These are phyloP conservation scores for Alternaria novae-zelandiae DNA, from an alignment of 2,329 filamentous ascomycete species.

Conservation along the genomic window DNA sequence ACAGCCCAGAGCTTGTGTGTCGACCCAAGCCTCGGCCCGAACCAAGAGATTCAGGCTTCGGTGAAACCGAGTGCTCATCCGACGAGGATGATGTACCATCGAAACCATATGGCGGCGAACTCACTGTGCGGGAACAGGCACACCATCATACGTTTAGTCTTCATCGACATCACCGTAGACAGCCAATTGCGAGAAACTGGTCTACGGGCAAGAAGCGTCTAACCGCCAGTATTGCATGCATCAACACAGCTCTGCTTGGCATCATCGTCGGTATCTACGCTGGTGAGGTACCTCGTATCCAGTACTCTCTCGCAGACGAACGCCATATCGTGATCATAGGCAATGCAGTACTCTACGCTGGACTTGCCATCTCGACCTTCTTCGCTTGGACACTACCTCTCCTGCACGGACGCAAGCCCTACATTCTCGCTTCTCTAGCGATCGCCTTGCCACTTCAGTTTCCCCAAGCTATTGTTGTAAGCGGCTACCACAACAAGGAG, in stretches of 20 bases:
- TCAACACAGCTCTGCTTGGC: constrained; percentile 75
- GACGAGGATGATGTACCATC: constrained; percentile 24
- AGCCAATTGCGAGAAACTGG: constrained; percentile 77
- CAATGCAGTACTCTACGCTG: constrained; percentile 75
- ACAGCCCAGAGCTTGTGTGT: constrained; percentile 13
- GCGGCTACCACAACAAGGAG: constrained; percentile 56
- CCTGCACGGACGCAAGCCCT: constrained; percentile 78
- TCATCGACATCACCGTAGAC: constrained; percentile 59
- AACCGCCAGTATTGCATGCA: constrained; percentile 71
- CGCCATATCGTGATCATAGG: constrained; percentile 72
- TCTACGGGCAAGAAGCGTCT: constrained; percentile 70
- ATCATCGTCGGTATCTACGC: constrained; percentile 76
- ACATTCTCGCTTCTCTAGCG: constrained; percentile 72
- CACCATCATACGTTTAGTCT: constrained; percentile 50
- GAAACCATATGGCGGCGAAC: constrained; percentile 22
- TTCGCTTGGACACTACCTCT: constrained; percentile 76
- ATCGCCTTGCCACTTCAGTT: constrained; percentile 76
- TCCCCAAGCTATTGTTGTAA: constrained; percentile 73
- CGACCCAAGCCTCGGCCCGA: constrained; percentile 3
- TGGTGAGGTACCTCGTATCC: constrained; percentile 78
- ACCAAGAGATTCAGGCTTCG: constrained; percentile 15
- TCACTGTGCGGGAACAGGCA: constrained; percentile 30
- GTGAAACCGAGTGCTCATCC: constrained; percentile 21
- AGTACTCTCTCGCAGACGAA: constrained; percentile 76
- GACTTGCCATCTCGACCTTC: constrained; percentile 72